Evolutionary conservation across 495 filamentous ascomycete genomes (phyloP), one percentile per base, ranked within the genome.

Genomic region (Lepraria neglecta): DNA sequence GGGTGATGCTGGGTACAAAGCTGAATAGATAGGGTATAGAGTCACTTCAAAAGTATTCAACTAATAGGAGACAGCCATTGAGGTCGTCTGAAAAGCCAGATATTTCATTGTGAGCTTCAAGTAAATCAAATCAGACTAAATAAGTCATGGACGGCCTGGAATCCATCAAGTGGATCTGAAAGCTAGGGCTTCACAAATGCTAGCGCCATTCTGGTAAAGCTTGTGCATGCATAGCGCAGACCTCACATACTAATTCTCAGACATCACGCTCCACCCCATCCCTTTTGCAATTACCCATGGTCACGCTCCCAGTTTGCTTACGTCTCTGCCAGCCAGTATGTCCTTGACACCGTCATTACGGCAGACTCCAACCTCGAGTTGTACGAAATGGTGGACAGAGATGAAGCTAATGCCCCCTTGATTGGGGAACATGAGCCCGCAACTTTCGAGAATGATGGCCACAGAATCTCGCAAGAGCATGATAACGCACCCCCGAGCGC

Each of bases 1-100:
- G 65, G 70, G 76, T 3, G 92, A 95, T 72, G 87, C 83, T 35
- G 65, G 63, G 31, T 58, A 56, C 21, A 60, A 60, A 42, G 38
- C 59, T 31, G 42, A 47, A 31, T 4, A 31, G 15, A 40, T 17
- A 15, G 19, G 42, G 38, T 14, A 21, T 28, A 33, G 44, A 33
- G 38, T 14, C 35, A 33, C 38, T 43, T 15, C 38, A 44, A 56
- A 48, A 38, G 44, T 24, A 30, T 31, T 59, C 19, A 24, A 24
- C 1, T 2, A 1, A 24, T 24, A 24, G 2, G 24, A 24, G 24
- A 24, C 24, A 24, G 24, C 24, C 24, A 24, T 24, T 24, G 24
- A 24, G 24, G 24, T 24, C 24, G 1, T 24, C 24, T 24, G 24
- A 24, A 24, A 1, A 24, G 24, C 24, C 24, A 24, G 24, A 24